Base-by-base conservation (phyloP, 805 yeast species). In the Dipodascus geniculatus region DNA sequence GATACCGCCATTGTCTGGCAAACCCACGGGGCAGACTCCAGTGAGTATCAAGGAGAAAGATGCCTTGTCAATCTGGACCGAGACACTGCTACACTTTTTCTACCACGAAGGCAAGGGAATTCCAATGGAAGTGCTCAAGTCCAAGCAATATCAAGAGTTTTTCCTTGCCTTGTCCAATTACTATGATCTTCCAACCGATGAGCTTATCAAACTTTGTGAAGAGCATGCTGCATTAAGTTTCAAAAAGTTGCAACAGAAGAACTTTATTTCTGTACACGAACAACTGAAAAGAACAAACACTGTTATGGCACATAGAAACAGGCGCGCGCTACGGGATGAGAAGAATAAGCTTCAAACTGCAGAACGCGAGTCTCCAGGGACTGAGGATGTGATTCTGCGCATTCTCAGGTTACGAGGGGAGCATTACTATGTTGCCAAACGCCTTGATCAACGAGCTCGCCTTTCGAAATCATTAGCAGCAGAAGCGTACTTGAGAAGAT, bases 101-200 rank as follows among this genome's bases (percentile, higher is more conserved):
- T 80, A 87, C 65, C 82, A 85, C 61, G 82, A 78, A 48, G 95
- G 95, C 0, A 83, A 82, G 33, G 96, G 96, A 0, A 93, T 93
- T 0, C 77, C 87, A 0, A 59, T 86, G 28, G 80, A 77, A 56
- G 78, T 77, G 4, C 68, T 87, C 60, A 82, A 81, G 56, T 78
- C 79, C 54, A 77, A 74, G 28, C 75, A 77, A 35, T 87, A 84
- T 63, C 87, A 85, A 64, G 76, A 80, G 44, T 38, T 38, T 17
- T 65, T 87, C 22, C 67, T 83, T 56, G 66, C 83, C 23, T 72
- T 86, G 6, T 86, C 88, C 1, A 80, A 76, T 0, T 80, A 79
- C 61, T 85, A 86, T 61, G 86, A 82, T 54, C 70, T 76, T 50
- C 71, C 74, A 4, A 67, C 71, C 0, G 54, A 64, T 0, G 74